phyloP scores from a whole-genome alignment of 2,329 filamentous ascomycete species.

The Fusarium equiseti region DNA sequence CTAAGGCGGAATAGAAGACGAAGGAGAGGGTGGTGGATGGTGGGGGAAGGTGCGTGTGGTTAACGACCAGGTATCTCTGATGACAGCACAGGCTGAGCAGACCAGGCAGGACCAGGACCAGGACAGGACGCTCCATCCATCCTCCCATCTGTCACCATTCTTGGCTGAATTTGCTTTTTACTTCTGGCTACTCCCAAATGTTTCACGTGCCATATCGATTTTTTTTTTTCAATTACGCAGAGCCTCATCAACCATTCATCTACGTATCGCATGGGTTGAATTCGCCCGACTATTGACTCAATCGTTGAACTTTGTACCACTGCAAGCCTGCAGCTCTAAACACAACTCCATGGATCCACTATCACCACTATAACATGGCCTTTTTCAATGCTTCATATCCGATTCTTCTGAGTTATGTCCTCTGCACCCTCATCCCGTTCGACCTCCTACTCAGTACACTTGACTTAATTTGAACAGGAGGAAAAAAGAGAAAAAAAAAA shows the following conservation, averaged over 20 bases:
- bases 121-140: neutral
- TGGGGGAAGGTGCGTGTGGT: constrained; percentile 34
- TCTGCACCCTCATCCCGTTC: constrained; percentile 1
- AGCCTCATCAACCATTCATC: constrained; percentile 31
- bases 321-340: constrained; percentile 8
- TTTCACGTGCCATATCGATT: constrained; percentile 33
- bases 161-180: constrained; percentile 42
- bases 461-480: constrained; percentile 7
- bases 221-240: constrained; percentile 15
- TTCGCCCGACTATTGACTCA: neutral
- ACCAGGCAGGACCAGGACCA: neutral
- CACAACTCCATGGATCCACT: constrained; percentile 34
- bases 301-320: constrained; percentile 4
- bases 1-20: constrained; percentile 6
- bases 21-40: constrained; percentile 29
- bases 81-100: constrained; percentile 25
- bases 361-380: constrained; percentile 27
- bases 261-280: neutral
- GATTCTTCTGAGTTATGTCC: neutral
- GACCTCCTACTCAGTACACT: neutral
- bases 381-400: constrained; percentile 25
- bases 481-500: neutral
- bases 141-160: constrained; percentile 31
- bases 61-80: constrained; percentile 34
- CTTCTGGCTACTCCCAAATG: constrained; percentile 24